Base-by-base conservation (phyloP, 2,329 filamentous ascomycete species). In the Byssochlamys sp. region DNA sequence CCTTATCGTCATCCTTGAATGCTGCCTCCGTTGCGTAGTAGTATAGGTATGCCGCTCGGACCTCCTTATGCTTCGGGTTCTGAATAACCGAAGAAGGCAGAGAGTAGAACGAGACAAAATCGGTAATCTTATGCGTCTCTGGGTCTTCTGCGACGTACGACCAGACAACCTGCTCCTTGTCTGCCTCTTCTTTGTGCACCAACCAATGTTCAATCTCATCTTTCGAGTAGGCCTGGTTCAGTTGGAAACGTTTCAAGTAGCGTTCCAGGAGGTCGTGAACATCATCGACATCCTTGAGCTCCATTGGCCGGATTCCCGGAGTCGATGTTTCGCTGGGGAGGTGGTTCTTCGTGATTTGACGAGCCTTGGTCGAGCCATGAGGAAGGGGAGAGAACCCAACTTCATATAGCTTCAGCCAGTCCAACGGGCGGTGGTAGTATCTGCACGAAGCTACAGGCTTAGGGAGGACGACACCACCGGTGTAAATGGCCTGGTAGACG, bases 61-160 rank as follows among this genome's bases (percentile, higher is more conserved):
- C 85, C 58, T 85, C 84, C 59, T 84, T 82, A 76, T 95, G 87
- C 71, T 89, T 89, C 52, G 83, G 78, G 69, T 90, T 85, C 64
- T 87, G 86, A 67, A 99, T 95, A 58, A 96, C 88, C 1, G 90
- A 94, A 14, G 91, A 96, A 71, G 96, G 91, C 33, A 99, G 86
- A 69, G 85, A 86, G 80, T 97, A 99, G 77, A 97, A 99, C 39
- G 91, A 96, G 77, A 96, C 88, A 77, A 96, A 96, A 75, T 99
- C 94, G 39, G 90, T 96, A 68, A 99, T 89, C 66, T 90, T 90
- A 61, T 88, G 83, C 54, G 86, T 84, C 52, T 84, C 65, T 0
- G 80, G 74, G 55, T 87, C 82, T 70, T 91, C 92, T 12, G 95
- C 90, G 9, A 99, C 92, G 64, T 95, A 97, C 2, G 87, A 86